Evolutionary conservation across 2,329 filamentous ascomycete species (phyloP), one percentile per base, ranked within the genome.

Genomic region (Pseudocercospora musae): DNA sequence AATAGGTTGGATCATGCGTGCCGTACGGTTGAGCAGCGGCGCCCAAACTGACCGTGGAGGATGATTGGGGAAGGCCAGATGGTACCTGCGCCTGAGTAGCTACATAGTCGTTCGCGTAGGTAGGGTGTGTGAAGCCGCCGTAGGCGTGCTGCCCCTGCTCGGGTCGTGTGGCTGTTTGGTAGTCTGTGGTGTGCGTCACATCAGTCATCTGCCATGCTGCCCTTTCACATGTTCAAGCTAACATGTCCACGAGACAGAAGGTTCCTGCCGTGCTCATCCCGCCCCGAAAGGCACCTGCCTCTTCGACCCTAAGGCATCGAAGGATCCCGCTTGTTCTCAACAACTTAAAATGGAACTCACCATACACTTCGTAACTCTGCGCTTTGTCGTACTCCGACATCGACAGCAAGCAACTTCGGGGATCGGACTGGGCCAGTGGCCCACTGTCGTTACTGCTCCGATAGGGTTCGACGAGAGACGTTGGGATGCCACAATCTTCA

Each of bases 341-440:
- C 52, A 40, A 33, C 18, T 54, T 40, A 58, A 64, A 64, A 48
- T 48, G 59, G 62, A 25, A 88, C 91, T 81, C 82, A 96, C 92
- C 90, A 79, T 94, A 89, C 81, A 93, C 85, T 77, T 89, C 89
- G 77, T 89, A 83, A 78, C 87, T 83, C 77, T 89, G 87, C 62
- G 86, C 79, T 79, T 96, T 96, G 74, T 84, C 82, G 83, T 92
- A 93, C 79, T 88, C 88, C 77, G 90, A 89, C 89, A 93, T 93
- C 78, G 89, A 87, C 79, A 90, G 80, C 72, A 87, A 71, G 68
- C 71, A 66, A 58, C 66, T 69, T 57, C 69, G 66, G 59, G 71
- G 71, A 59, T 74, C 73, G 49, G 80, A 79, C 76, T 81, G 83
- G 78, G 80, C 80, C 78, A 79, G 76, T 66, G 81, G 79, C 80